phyloP scores from a whole-genome alignment of 2,329 filamentous ascomycete genomes.

The Colletotrichum chrysophilum region DNA sequence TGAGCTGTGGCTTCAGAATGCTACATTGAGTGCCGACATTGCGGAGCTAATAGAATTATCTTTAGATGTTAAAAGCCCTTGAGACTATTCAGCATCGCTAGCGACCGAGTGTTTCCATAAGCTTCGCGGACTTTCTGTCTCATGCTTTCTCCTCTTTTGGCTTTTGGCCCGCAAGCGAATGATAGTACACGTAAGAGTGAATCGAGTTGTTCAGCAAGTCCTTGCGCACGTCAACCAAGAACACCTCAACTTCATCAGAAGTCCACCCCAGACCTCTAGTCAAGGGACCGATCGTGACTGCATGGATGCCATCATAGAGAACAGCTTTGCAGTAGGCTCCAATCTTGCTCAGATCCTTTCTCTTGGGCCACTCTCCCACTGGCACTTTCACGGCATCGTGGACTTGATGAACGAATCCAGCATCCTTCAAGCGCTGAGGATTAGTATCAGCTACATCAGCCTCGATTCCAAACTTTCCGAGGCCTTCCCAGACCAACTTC shows the following conservation, averaged over 20 bases:
- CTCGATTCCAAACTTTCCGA: conserved; percentile 54
- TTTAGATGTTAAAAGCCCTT: not conserved
- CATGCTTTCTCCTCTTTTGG: not conserved
- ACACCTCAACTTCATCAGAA: not conserved
- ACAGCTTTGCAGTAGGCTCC: not conserved
- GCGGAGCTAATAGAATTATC: not conserved
- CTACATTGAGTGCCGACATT: not conserved
- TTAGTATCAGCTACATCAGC: conserved; percentile 53
- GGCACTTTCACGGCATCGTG: conserved; percentile 49
- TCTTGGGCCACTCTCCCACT: conserved; percentile 55
- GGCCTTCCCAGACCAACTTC: conserved; percentile 55
- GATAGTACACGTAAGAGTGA: conserved; percentile 32
- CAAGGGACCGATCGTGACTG: not conserved
- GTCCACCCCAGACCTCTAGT: not conserved
- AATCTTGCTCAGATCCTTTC: conserved; percentile 47
- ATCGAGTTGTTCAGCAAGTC: conserved; percentile 10
- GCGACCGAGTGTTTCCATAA: not conserved
- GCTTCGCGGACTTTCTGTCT: rapidly evolving
- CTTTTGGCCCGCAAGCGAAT: not conserved
- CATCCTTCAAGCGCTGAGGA: conserved; percentile 50
- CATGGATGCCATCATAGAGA: not conserved
- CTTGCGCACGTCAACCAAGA: not conserved
- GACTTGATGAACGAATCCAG: conserved; percentile 51
- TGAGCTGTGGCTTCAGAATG: too few species aligned
- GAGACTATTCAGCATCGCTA: not conserved